Evolutionary conservation across 495 filamentous ascomycete species (phyloP).

Genomic region (Hypoxylon subgilvum): DNA sequence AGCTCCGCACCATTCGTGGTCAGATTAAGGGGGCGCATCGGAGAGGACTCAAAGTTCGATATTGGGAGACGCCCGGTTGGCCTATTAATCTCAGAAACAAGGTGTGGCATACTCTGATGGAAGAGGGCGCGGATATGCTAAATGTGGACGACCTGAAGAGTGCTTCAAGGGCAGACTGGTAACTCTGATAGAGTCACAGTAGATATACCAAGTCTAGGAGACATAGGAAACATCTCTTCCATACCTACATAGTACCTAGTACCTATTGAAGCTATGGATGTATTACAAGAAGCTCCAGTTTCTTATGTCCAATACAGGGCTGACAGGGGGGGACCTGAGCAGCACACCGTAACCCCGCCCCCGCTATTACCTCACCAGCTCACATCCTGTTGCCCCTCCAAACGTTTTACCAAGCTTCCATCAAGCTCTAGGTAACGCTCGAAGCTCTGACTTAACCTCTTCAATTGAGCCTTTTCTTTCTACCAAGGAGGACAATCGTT

Average conservation of each 20-base stretch:
- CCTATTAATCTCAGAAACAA: slow-evolving; percentile 73
- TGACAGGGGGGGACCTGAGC: background rate
- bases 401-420: background rate
- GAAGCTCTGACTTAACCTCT: background rate
- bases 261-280: no score
- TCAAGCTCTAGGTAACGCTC: background rate
- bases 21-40: slow-evolving; percentile 73
- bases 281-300: no score
- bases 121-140: slow-evolving; percentile 73
- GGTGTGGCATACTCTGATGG: slow-evolving; percentile 74
- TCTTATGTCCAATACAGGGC: no score
- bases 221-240: no score
- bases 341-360: slow-evolving; percentile 11
- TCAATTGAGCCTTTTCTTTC: background rate
- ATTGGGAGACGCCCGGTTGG: slow-evolving; percentile 82
- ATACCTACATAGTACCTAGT: no score
- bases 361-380: slow-evolving; percentile 23
- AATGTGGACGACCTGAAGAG: slow-evolving; percentile 76
- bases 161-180: slow-evolving; percentile 45
- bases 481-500: background rate
- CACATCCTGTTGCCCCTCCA: slow-evolving; percentile 15
- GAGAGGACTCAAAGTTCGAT: slow-evolving; percentile 73
- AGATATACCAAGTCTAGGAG: background rate
- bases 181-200: background rate
- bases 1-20: slow-evolving; percentile 64